phyloP scores from a whole-genome alignment of 495 filamentous ascomycete genomes.

The Margaritispora aquatica region DNA sequence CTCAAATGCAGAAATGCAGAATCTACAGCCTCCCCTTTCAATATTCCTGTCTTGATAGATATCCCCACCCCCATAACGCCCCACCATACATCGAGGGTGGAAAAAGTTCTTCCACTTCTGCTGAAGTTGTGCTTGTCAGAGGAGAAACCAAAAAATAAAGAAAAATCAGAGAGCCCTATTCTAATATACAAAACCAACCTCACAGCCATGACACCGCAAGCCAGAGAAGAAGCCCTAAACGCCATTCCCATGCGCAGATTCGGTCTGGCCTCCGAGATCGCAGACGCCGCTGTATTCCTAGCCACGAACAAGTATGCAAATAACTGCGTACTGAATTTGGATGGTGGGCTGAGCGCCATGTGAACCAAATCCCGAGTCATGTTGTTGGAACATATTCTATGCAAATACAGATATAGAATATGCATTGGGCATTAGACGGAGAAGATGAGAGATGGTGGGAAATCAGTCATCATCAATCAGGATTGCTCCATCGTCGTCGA shows the following conservation, averaged over 20 bases:
- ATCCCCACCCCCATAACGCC: no score
- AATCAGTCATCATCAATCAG: slow-evolving; percentile 64
- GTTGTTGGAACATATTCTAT: no score
- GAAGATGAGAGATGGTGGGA: background rate
- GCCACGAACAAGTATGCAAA: slow-evolving; percentile 74
- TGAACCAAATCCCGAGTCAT: slow-evolving; percentile 28
- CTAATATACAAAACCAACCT: slow-evolving; percentile 28
- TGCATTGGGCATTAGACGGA: slow-evolving; percentile 12
- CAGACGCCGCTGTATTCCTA: slow-evolving; percentile 75
- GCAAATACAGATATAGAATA: no score
- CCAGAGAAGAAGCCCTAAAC: slow-evolving; percentile 20
- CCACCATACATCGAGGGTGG: no score
- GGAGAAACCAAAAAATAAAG: no score
- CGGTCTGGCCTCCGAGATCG: slow-evolving; percentile 62
- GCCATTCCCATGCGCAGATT: slow-evolving; percentile 65
- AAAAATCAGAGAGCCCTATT: background rate
- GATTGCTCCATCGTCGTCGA: slow-evolving; percentile 67
- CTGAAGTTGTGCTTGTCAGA: no score
- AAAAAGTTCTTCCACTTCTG: no score
- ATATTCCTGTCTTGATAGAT: background rate
- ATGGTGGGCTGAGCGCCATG: slow-evolving; percentile 71
- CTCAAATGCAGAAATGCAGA: background rate
- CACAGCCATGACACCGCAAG: slow-evolving; percentile 22
- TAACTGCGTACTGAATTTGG: slow-evolving; percentile 80
- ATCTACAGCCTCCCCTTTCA: background rate